Base-by-base conservation (phyloP, 2,329 filamentous ascomycete species). In the Aureobasidium sp. region DNA sequence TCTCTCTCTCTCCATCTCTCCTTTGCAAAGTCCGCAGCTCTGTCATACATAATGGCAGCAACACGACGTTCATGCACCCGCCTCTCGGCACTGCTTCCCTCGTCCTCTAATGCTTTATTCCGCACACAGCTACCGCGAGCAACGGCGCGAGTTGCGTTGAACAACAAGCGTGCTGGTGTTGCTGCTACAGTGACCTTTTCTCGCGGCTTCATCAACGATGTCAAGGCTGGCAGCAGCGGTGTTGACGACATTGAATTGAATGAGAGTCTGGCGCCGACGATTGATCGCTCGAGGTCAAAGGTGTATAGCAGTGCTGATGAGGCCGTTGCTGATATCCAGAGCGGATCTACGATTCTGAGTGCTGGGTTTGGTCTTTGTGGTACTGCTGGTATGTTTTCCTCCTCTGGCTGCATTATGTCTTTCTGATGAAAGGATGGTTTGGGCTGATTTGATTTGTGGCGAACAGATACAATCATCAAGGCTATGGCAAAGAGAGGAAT, bases 311-410 rank as follows among this genome's bases (percentile, higher is more conserved):
- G 65, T 17, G 72, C 68, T 13, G 72, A 73, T 61, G 70, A 73
- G 60, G 72, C 72, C 23, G 71, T 74, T 8, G 71, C 71, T 40
- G 89, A 94, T 73, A 86, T 94, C 81, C 85, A 90, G 75, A 79
- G 88, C 63, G 82, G 90, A 74, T 81, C 82, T n/a, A 93, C 86
- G 2, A 73, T 94, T 1, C 78, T 94, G 35, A 90, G 88, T 66
- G 89, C 89, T 66, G 89, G 90, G 9, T 94, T 94, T 69, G 90
- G 90, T 63, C 85, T 94, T 54, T 93, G 86, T 68, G 90, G 90
- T 69, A 89, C 70, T 25, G 70, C 72, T 37, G 63, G 63, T 64
- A 57, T 61, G 55, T 57, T 29, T 9, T n/a, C 8, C 15, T 7
- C 19, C 10, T n/a, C n/a, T 17, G 19, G 27, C 7, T 43, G 37